phyloP scores from a whole-genome alignment of 345 rosid genomes.

The Citrus inodora region DNA sequence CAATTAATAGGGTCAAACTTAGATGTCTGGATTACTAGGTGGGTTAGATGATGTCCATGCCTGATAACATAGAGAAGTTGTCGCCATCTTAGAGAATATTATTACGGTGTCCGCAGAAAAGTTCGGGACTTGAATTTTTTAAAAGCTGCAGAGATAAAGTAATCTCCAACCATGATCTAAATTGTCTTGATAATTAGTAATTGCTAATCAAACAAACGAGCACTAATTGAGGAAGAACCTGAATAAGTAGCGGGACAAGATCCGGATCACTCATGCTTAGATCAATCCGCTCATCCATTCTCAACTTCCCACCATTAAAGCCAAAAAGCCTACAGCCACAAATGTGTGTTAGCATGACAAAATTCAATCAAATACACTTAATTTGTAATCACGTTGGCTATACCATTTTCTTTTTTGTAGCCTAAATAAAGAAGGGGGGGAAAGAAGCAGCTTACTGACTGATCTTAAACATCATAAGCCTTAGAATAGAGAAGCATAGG shows the following conservation, averaged over 20 bases:
- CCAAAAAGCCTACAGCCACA: constrained; percentile 66
- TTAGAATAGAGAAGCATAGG: not conserved
- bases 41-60: not conserved
- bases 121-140: not conserved
- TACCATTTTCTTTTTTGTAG: not conserved
- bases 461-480: not conserved
- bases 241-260: constrained; percentile 85
- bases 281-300: constrained; percentile 91
- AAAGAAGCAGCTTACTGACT: not conserved
- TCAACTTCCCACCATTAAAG: constrained; percentile 79
- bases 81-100: not conserved
- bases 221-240: constrained; percentile 42
- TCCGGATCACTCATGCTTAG: constrained; percentile 99
- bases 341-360: not conserved
- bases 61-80: not conserved
- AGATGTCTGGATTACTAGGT: not conserved
- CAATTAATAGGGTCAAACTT: not conserved
- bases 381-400: not conserved
- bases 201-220: not conserved
- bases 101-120: not conserved
- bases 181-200: not conserved
- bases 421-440: not conserved
- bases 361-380: not conserved
- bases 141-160: not conserved
- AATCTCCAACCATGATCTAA: not conserved